Percentiles rank a stretch among this genome's conserved stretches.
Conservation (phyloP, 495 filamentous ascomycete genomes). For the Staphylotrichum tortipilum region DNA sequence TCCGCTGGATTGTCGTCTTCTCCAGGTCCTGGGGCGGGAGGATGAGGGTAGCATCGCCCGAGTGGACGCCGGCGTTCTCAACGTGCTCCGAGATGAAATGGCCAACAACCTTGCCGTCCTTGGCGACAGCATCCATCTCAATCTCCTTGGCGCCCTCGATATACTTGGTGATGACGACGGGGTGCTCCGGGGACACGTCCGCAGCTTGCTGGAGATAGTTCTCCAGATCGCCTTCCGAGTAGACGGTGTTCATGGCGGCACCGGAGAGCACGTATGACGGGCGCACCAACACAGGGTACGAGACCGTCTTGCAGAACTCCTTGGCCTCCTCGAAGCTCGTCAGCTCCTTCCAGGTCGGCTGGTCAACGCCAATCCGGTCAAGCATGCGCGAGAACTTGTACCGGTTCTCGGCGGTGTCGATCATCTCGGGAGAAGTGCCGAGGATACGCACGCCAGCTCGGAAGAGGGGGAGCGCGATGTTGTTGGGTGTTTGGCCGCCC, state of each 20-base stretch:
- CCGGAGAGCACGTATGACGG: constrained; percentile 95
- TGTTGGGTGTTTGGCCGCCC: constrained; percentile 97
- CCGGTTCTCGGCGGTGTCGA: constrained; percentile 92
- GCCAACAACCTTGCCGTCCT: constrained; percentile 74
- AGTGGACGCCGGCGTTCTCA: constrained; percentile 94
- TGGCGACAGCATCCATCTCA: constrained; percentile 91
- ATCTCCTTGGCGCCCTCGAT: constrained; percentile 97
- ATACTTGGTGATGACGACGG: constrained; percentile 97
- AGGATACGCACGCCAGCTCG: constrained; percentile 85
- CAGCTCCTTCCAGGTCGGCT: constrained; percentile 96
- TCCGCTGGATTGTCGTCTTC: constrained; percentile 76
- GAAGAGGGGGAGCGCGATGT: constrained; percentile 85
- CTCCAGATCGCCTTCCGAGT: constrained; percentile 76
- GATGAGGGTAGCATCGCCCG: constrained; percentile 89
- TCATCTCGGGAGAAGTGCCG: constrained; percentile 97
- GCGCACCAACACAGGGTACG: constrained; percentile 87
- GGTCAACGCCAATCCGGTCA: constrained; percentile 91
- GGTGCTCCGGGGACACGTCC: constrained; percentile 90
- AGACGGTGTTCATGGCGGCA: constrained; percentile 96
- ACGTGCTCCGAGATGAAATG: constrained; percentile 96
- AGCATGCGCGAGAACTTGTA: constrained; percentile 98
- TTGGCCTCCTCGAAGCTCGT: constrained; percentile 82
- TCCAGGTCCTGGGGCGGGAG: constrained; percentile 91
- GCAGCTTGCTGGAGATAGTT: constrained; percentile 80
- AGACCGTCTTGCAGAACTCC: constrained; percentile 72